Evolutionary conservation across 768 basidiomycete genomes (phyloP).

Genomic region (Phylloporus rhodoxanthus): DNA sequence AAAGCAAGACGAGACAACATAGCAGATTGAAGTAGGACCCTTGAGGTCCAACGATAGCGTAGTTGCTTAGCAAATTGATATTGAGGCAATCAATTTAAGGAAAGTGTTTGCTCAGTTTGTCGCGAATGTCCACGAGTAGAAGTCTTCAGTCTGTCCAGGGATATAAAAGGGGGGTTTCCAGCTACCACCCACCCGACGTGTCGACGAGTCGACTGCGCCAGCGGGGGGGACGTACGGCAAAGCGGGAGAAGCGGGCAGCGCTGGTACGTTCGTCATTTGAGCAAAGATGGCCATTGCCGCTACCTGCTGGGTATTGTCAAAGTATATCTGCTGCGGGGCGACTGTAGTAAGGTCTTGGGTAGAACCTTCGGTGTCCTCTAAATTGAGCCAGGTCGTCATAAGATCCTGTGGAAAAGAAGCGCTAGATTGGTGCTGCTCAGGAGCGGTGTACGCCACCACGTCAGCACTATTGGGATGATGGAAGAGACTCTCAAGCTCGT

Average conservation of each 20-base stretch:
- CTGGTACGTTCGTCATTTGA: conserved; percentile 22
- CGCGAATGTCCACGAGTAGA: conserved; percentile 26
- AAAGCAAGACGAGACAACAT: conserved; percentile 18
- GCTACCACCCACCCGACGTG: conserved; percentile 49
- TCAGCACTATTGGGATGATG: conserved; percentile 9
- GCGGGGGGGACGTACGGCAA: conserved; percentile 47
- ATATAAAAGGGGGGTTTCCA: conserved; percentile 34
- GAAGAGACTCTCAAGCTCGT: conserved; percentile 23
- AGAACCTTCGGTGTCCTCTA: conserved; percentile 21
- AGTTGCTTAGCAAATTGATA: conserved; percentile 9
- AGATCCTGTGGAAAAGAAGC: conserved; percentile 23
- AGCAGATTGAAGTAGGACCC: conserved; percentile 1
- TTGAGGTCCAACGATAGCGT: conserved; percentile 3
- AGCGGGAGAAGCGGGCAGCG: background rate
- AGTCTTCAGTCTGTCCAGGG: conserved; percentile 28
- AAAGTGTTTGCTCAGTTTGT: background rate
- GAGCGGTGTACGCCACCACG: conserved; percentile 7
- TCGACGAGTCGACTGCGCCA: conserved; percentile 45
- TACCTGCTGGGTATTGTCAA: conserved; percentile 11
- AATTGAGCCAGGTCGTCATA: conserved; percentile 36
- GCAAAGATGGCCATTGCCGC: conserved; percentile 22
- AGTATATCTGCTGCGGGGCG: conserved; percentile 23
- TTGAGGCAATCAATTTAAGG: conserved; percentile 3
- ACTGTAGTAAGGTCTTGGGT: conserved; percentile 12
- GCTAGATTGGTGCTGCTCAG: conserved; percentile 17